Conservation (phyloP, 306 rosid species). For the Dryas octopetala region DNA sequence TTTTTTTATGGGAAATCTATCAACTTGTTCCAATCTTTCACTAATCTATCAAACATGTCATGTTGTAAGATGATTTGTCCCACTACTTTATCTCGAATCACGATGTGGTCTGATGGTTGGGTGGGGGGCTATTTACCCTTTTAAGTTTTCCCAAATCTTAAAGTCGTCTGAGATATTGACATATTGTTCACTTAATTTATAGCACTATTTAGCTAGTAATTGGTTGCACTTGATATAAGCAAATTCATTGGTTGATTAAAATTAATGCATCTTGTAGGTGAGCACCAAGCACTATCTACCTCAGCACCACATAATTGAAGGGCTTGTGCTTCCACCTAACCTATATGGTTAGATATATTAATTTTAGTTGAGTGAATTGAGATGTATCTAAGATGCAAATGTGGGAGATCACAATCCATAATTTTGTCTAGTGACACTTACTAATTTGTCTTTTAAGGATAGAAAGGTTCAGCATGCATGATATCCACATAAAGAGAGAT, state of each 20-base stretch:
- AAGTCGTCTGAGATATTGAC: constrained; percentile 1
- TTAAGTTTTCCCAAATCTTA: not conserved
- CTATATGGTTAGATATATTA: too few species aligned
- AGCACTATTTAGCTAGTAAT: not conserved
- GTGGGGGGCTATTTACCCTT: not conserved
- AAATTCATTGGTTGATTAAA: not conserved
- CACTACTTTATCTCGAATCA: not conserved
- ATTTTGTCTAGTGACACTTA: not conserved
- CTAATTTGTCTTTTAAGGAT: not conserved
- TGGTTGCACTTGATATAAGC: not conserved
- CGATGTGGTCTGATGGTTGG: not conserved
- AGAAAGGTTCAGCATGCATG: not conserved
- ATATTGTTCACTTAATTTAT: not conserved
- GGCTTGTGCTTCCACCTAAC: not conserved
- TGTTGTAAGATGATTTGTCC: not conserved
- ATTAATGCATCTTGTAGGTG: not conserved
- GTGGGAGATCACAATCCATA: not conserved
- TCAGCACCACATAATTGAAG: not conserved
- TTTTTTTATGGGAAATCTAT: too few species aligned
- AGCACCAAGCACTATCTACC: not conserved
- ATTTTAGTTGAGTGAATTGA: not conserved
- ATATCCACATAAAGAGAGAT: not conserved
- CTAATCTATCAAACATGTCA: not conserved
- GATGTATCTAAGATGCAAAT: not conserved
- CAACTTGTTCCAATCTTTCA: too few species aligned